Conservation (phyloP, 1,284 basidiomycete genomes). For the Apiotrichum brassicae region DNA sequence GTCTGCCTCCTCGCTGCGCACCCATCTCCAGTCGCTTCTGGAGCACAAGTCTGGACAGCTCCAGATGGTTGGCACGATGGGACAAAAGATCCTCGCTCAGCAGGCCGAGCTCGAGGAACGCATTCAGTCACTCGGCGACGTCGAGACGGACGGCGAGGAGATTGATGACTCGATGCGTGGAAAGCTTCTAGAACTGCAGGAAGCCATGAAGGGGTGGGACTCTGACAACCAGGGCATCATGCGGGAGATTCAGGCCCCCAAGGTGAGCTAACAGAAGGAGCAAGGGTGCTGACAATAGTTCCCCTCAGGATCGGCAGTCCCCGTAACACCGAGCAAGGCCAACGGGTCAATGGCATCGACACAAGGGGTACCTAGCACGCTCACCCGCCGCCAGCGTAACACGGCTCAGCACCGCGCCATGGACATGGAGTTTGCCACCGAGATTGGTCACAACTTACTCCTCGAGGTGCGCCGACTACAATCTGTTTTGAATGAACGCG, state of each 20-base stretch:
- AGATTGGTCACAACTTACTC: constrained; percentile 84
- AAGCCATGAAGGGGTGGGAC: constrained; percentile 73
- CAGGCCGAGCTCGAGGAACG: constrained; percentile 84
- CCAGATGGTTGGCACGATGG: constrained; percentile 78
- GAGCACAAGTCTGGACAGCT: constrained; percentile 85
- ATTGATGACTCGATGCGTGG: constrained; percentile 56
- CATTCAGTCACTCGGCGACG: constrained; percentile 66
- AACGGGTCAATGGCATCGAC: constrained; percentile 5
- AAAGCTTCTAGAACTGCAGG: constrained; percentile 68
- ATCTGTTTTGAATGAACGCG: constrained; percentile 74
- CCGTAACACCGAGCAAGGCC: background rate
- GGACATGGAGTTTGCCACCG: constrained; percentile 79
- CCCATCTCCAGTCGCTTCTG: constrained; percentile 66
- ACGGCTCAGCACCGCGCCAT: constrained; percentile 44
- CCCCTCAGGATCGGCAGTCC: constrained; percentile 2
- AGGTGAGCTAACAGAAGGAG: constrained; percentile 48
- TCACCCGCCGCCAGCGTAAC: constrained; percentile 47
- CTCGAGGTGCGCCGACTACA: constrained; percentile 84
- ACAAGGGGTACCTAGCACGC: constrained; percentile 25
- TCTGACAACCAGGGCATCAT: constrained; percentile 72
- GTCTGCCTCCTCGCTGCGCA: constrained; percentile 27
- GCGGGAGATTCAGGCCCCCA: constrained; percentile 57
- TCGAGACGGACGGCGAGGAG: constrained; percentile 54
- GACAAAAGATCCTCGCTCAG: constrained; percentile 82
- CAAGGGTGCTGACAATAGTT: constrained; percentile 4